These are phyloP conservation scores for Colletotrichum sp. DNA, from an alignment of 2,329 filamentous ascomycete species.

Conservation along the genomic window DNA sequence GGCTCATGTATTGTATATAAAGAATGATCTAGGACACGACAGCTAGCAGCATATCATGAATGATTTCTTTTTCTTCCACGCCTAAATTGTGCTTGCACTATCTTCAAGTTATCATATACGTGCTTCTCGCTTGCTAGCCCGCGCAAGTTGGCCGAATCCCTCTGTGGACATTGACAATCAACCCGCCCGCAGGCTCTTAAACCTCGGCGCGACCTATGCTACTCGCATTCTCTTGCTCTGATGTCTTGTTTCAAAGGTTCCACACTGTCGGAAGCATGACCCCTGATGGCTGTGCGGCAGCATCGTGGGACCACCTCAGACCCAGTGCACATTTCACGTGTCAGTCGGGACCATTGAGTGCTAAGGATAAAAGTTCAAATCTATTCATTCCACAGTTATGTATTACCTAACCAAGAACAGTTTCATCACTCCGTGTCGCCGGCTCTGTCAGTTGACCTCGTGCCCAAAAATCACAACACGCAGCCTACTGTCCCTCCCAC, in stretches of 20 bases:
- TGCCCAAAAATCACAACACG: neutral
- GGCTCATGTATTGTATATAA: constrained; percentile 15
- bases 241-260: neutral
- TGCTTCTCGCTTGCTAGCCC: neutral
- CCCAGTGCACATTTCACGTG: neutral
- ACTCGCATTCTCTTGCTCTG: neutral
- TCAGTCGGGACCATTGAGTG: neutral
- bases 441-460: constrained; percentile 1
- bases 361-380: neutral
- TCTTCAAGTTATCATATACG: neutral
- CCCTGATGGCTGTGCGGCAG: neutral
- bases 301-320: neutral
- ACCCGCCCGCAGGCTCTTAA: neutral
- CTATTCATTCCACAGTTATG: constrained; percentile 16
- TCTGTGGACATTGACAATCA: too few relatives aligned
- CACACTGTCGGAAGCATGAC: neutral
- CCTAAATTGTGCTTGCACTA: neutral
- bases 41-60: constrained; percentile 16
- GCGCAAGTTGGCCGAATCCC: neutral
- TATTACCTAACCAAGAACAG: constrained; percentile 16
- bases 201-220: neutral
- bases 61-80: neutral
- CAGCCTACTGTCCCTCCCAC: neutral
- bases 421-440: constrained; percentile 13
- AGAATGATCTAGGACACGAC: neutral